Base-by-base conservation (phyloP, 805 yeast genomes). In the Wilhelminamyces savonicus region DNA sequence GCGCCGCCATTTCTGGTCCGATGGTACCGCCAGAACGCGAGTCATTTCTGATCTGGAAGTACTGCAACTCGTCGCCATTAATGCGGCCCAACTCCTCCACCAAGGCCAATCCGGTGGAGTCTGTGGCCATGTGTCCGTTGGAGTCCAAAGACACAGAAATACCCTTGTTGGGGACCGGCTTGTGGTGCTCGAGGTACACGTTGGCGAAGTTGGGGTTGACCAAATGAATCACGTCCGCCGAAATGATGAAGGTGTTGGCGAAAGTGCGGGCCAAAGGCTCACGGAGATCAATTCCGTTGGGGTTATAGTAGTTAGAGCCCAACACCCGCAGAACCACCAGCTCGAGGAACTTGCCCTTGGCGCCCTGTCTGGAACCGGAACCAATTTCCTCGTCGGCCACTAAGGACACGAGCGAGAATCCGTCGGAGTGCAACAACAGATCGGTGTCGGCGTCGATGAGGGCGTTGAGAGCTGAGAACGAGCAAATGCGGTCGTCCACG, bases 331-430 rank as follows among this genome's bases (percentile, higher is more conserved):
- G 66, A 13, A 83, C 67, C n/a, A 72, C 68, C 35, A 74, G 50
- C 52, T 83, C 87, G 30, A 82, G 56, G 28, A 83, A 54, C 14
- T 84, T 85, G 41, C 94, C 90, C 46, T 74, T 74, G 28, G 87
- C 87, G 44, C 95, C 95, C 43, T 78, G 84, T 54, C 90, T 74
- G 4, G 86, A 69, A 21, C 76, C 70, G 5, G 90, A 79, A 7
- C 95, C 95, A 33, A 85, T 71, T 58, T 85, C 95, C 57, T 85
- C 95, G 50, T 81, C 76, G 47, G 83, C 92, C 44, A 73, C 81
- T 40, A 82, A 61, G 3, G 80, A 78, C 2, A 79, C 85, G 32
- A 78, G 54, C 19, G 74, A 66, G 46, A 78, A 77, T 1, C 61
- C 46, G 22, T 63, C 66, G 0, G 48, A 34, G 4, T 45, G 31